A percentile compares a stretch with the other conserved stretches of the same genome.
phyloP scores from a whole-genome alignment of 352 stramenopile genomes.

The Globisporangium recalcitrans region DNA sequence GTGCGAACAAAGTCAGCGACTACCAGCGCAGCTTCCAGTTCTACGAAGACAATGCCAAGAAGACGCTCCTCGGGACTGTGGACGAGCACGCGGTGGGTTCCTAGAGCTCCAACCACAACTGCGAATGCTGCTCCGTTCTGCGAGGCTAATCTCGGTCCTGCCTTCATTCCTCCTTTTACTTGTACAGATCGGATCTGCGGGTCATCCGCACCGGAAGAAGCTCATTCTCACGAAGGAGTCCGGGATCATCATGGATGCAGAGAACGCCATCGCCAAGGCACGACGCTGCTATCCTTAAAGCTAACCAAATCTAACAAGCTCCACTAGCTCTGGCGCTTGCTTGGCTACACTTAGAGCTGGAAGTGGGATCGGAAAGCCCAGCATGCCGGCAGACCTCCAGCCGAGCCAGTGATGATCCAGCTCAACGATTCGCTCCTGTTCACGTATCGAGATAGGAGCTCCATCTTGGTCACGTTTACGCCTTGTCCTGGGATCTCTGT shows the following conservation, averaged over 20 bases:
- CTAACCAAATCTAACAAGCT: neutral
- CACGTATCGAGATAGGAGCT: constrained; percentile 56
- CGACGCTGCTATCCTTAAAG: neutral
- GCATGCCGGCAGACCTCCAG: constrained; percentile 50
- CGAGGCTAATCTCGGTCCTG: neutral
- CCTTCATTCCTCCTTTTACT: neutral
- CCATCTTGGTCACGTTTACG: constrained; percentile 65
- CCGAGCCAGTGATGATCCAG: constrained; percentile 49
- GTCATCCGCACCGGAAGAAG: constrained; percentile 43
- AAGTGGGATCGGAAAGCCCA: constrained; percentile 62
- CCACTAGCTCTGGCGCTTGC: neutral
- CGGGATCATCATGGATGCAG: constrained; percentile 46
- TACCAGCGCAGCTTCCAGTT: constrained; percentile 65
- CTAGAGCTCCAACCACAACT: too few relatives aligned
- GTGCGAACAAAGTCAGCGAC: constrained; percentile 63
- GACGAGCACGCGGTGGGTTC: constrained; percentile 62
- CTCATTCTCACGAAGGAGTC: constrained; percentile 64
- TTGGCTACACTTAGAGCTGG: constrained; percentile 34
- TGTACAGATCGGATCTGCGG: constrained; percentile 49
- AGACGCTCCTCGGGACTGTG: constrained; percentile 50
- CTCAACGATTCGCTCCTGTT: constrained; percentile 73
- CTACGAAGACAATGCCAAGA: constrained; percentile 58
- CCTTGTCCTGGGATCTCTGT: constrained; percentile 49
- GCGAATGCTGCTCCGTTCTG: too few relatives aligned
- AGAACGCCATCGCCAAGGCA: constrained; percentile 55